Conservation (phyloP, 805 yeast species). For the Brettanomyces anomalus region DNA sequence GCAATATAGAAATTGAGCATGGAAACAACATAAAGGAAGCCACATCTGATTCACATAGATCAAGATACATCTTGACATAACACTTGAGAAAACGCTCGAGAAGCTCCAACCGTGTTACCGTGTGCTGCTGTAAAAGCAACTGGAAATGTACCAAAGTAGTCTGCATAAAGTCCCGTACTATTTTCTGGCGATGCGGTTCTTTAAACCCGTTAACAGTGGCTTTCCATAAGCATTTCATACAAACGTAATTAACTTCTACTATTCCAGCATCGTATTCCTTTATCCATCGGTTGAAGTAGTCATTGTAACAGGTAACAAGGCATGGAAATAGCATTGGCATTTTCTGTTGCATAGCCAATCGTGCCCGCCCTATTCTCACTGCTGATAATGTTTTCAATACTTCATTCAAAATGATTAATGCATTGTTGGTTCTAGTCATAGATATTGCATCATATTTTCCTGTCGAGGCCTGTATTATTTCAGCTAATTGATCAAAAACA, state of each 20-base stretch:
- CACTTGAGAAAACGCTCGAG: constrained; percentile 69
- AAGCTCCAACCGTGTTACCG: constrained; percentile 35
- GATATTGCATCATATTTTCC: constrained; percentile 21
- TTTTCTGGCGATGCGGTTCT: constrained; percentile 50
- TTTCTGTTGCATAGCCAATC: constrained; percentile 67
- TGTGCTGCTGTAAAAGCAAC: constrained; percentile 44
- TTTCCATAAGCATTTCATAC: constrained; percentile 67
- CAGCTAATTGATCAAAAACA: constrained; percentile 57
- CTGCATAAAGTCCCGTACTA: constrained; percentile 53
- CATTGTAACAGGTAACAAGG: constrained; percentile 49
- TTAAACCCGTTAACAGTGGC: constrained; percentile 71
- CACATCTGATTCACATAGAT: constrained; percentile 51
- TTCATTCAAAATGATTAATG: constrained; percentile 64
- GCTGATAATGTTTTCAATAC: constrained; percentile 64
- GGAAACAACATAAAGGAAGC: constrained; percentile 65
- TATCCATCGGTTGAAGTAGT: constrained; percentile 59
- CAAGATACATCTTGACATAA: constrained; percentile 63
- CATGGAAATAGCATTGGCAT: constrained; percentile 55
- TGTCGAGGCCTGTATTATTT: constrained; percentile 34
- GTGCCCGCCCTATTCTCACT: constrained; percentile 76
- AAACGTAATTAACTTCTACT: constrained; percentile 69
- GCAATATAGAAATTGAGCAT: constrained; percentile 49
- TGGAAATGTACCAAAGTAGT: constrained; percentile 52
- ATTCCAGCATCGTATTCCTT: constrained; percentile 37
- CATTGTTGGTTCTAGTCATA: constrained; percentile 49